These are phyloP conservation scores for Saksenaea oblongispora DNA, from an alignment of 371 early-diverging fungal species.

Conservation along the genomic window DNA sequence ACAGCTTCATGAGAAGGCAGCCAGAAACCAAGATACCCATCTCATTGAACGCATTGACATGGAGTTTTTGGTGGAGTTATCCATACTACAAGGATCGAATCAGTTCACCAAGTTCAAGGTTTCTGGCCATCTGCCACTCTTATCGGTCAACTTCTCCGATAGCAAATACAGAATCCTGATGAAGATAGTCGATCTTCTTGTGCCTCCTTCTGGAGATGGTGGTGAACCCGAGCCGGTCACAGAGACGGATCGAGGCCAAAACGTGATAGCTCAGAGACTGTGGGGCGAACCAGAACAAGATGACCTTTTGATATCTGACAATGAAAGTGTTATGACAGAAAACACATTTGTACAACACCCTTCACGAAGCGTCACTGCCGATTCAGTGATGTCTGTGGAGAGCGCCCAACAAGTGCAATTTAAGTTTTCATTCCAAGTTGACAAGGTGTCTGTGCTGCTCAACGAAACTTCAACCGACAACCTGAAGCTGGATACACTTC, in stretches of 20 bases:
- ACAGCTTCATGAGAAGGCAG: constrained; percentile 43
- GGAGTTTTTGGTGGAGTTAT: constrained; percentile 66
- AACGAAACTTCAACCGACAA: constrained; percentile 47
- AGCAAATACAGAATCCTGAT: constrained; percentile 82
- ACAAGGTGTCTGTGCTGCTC: constrained; percentile 67
- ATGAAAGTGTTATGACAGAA: constrained; percentile 12
- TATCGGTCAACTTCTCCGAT: constrained; percentile 81
- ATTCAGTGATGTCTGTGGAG: constrained; percentile 17
- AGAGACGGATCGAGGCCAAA: constrained; percentile 7
- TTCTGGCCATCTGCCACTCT: constrained; percentile 69
- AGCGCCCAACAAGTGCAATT: constrained; percentile 58
- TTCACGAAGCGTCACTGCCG: constrained; percentile 15
- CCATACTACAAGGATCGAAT: constrained; percentile 70
- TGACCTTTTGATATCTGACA: constrained; percentile 22
- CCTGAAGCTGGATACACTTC: constrained; percentile 42
- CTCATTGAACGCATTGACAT: constrained; percentile 78
- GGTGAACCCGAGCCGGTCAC: background rate
- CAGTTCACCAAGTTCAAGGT: constrained; percentile 71
- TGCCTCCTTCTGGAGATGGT: constrained; percentile 42
- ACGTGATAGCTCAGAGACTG: constrained; percentile 22
- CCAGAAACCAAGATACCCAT: constrained; percentile 45
- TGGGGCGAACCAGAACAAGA: constrained; percentile 19
- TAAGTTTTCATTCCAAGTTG: constrained; percentile 71
- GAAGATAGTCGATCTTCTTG: constrained; percentile 67
- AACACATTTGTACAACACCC: constrained; percentile 1